Evolutionary conservation across 345 rosid species (phyloP), one percentile per base, ranked within the genome.

Genomic region (Anastatica hierochuntica): DNA sequence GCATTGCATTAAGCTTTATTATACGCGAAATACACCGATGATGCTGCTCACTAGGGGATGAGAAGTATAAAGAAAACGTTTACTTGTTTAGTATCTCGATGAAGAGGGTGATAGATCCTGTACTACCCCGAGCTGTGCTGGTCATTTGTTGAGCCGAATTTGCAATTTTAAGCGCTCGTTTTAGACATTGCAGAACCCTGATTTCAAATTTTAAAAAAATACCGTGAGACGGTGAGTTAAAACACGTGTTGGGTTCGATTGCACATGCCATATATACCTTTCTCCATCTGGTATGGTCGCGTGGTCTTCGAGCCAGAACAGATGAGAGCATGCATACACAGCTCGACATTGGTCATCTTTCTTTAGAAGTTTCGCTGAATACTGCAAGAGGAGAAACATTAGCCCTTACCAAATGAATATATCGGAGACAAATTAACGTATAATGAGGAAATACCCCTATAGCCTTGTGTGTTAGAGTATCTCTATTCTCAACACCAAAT

Each of bases 331-430:
- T 9, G 82, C 89, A 56, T 83, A 92, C 55, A 88, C 94, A 60
- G 99, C 99, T 81, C 94, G 82, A 59, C 99, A 88, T 58, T 88
- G 99, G 71, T 92, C 99, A 57, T 94, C 87, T 84, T 88, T 92
- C 94, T 85, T 92, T 60, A 85, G 77, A 47, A 92, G 97, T 74
- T 85, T 92, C 12, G 97, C 97, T 44, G 97, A 85, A 66, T 92
- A 92, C 99, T 92, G 88, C 74, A 67, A 66, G 71, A 41, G 14
- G 8, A 60, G 21, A 6, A 43, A 11, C 31, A 42, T 17, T 17
- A 17, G 21, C 27, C 55, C 21, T 45, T 40, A 33, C 24, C 33
- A 66, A 59, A 1, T 11, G 43, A 61, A 49, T 54, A 14, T 31
- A 42, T 14, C 43, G 26, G 21, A 34, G 21, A 59, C 21, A 30